Percentiles rank a stretch among this genome's conserved stretches.
phyloP scores from a whole-genome alignment of 2,329 filamentous ascomycete genomes.

The Penicillium sclerotigenum region DNA sequence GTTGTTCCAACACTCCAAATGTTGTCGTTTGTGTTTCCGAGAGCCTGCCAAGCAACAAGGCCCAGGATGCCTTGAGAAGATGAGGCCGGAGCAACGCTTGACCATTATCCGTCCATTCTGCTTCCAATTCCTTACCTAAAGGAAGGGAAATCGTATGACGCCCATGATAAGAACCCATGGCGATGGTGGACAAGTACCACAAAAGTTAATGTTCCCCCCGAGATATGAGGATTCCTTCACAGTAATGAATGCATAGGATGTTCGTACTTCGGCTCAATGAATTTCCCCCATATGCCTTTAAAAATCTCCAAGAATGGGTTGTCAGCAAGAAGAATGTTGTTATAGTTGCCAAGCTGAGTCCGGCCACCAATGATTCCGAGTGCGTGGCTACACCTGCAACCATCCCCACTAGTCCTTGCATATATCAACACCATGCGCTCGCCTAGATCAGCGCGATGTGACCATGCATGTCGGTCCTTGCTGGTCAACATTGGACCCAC shows the following conservation, averaged over 20 bases:
- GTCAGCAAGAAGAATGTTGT: neutral
- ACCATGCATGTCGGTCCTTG: neutral
- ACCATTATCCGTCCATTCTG: neutral
- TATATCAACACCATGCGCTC: neutral
- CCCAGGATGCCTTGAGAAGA: neutral
- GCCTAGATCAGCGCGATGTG: neutral
- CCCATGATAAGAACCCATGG: neutral
- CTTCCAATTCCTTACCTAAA: neutral
- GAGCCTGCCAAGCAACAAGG: neutral
- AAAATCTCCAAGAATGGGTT: neutral
- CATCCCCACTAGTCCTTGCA: neutral
- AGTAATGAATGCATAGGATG: neutral
- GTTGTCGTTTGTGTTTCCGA: neutral
- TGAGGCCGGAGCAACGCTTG: neutral
- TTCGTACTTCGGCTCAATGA: neutral
- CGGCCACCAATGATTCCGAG: neutral
- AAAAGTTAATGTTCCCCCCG: neutral
- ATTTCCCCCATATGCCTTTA: neutral
- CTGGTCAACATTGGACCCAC: neutral
- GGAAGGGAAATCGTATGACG: neutral
- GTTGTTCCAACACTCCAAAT: neutral
- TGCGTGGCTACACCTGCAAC: neutral
- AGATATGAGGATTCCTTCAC: neutral
- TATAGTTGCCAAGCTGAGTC: neutral
- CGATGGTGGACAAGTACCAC: neutral